Percentiles rank a stretch among this genome's conserved stretches.
phyloP scores from a whole-genome alignment of 2,329 filamentous ascomycete species.

The Myotisia sp. region DNA sequence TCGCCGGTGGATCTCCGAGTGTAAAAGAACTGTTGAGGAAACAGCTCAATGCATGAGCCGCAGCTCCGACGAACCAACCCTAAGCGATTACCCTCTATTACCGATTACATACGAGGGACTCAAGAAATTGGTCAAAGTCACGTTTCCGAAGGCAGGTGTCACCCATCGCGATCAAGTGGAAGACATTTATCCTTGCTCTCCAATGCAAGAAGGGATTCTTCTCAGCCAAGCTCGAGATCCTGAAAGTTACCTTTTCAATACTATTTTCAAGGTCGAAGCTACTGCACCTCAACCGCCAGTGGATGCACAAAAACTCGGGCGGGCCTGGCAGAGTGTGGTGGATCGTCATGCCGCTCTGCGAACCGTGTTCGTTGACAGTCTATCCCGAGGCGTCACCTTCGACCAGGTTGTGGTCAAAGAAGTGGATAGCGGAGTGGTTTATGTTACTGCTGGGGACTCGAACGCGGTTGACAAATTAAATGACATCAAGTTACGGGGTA shows the following conservation, averaged over 20 bases:
- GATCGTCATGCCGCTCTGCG: conserved; percentile 22
- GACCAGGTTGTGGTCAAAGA: conserved; percentile 26
- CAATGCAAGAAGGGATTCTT: conserved; percentile 16
- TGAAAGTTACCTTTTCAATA: conserved; percentile 24
- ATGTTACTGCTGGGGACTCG: conserved; percentile 10
- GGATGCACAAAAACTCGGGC: conserved; percentile 17
- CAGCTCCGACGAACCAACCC: conserved; percentile 19
- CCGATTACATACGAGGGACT: conserved; percentile 31
- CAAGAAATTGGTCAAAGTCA: conserved; percentile 23
- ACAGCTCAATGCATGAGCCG: conserved; percentile 17
- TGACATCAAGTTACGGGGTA: conserved; percentile 7
- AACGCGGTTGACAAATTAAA: conserved; percentile 8
- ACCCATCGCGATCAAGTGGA: conserved; percentile 25
- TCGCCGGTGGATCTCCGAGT: conserved; percentile 31
- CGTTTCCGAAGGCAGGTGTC: conserved; percentile 23
- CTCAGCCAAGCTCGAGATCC: conserved; percentile 25
- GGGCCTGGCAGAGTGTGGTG: conserved; percentile 22
- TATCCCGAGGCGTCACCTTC: conserved; percentile 23
- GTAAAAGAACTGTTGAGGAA: conserved; percentile 21
- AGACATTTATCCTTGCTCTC: conserved; percentile 21
- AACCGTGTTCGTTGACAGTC: conserved; percentile 24
- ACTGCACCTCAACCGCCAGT: conserved; percentile 10
- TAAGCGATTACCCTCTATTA: conserved; percentile 34
- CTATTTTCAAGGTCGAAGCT: conserved; percentile 20
- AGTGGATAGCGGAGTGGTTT: conserved; percentile 16